phyloP scores from a whole-genome alignment of 768 basidiomycete genomes.

The Cystobasidium onofrii region DNA sequence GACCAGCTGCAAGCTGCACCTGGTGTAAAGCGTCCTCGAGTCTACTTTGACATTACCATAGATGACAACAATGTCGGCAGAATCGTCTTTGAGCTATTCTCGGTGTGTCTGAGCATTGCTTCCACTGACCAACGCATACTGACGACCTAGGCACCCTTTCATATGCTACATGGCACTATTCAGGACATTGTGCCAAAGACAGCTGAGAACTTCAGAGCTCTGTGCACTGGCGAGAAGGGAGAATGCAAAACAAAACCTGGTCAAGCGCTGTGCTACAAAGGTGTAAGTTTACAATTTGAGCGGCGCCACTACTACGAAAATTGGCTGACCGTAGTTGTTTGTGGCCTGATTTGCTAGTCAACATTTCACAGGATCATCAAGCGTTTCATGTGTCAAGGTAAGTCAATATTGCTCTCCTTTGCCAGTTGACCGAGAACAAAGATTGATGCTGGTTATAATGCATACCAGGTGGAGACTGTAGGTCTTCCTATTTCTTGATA shows the following conservation, averaged over 20 bases:
- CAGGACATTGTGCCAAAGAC: conserved; percentile 32
- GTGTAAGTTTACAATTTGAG: neutral
- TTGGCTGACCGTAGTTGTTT: neutral
- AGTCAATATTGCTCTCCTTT: neutral
- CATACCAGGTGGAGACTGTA: conserved; percentile 8
- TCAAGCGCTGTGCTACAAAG: conserved; percentile 30
- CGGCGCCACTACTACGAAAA: neutral
- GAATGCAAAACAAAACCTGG: conserved; percentile 17
- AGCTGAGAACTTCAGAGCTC: conserved; percentile 37
- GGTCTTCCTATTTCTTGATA: neutral
- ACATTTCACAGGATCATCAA: conserved; percentile 33
- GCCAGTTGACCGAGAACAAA: neutral
- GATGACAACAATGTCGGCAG: conserved; percentile 14
- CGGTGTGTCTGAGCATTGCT: neutral
- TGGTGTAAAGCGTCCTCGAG: neutral
- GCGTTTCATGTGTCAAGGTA: conserved; percentile 37
- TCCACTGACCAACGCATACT: neutral
- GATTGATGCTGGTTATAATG: neutral
- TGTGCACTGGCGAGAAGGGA: conserved; percentile 37
- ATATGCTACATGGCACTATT: neutral
- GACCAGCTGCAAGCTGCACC: conserved; percentile 3
- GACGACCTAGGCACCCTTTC: neutral
- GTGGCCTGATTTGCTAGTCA: neutral
- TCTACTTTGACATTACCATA: conserved; percentile 30
- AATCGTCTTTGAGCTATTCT: conserved; percentile 39